phyloP scores from a whole-genome alignment of 495 filamentous ascomycete genomes.

The Penicillium cosmopolitanum region DNA sequence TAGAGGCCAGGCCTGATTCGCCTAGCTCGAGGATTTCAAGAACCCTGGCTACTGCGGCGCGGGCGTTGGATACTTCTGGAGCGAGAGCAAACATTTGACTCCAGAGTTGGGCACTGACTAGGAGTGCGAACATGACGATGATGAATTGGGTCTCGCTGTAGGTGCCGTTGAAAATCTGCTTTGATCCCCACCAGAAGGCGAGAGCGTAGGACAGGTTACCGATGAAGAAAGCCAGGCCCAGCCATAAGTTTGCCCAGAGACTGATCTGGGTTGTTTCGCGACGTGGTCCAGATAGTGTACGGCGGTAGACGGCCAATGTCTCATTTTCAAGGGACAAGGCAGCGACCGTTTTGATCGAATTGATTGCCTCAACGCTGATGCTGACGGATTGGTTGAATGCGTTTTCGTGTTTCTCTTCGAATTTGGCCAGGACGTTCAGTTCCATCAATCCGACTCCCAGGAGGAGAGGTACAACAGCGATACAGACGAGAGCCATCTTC shows the following conservation, averaged over 20 bases:
- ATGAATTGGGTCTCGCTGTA: constrained; percentile 65
- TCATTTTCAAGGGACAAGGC: constrained; percentile 52
- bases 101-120: constrained; percentile 57
- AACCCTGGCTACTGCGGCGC: constrained; percentile 47
- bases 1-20: constrained; percentile 36
- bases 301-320: constrained; percentile 43
- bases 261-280: constrained; percentile 53
- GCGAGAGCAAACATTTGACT: constrained; percentile 70
- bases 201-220: constrained; percentile 62
- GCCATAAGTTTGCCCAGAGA: constrained; percentile 53
- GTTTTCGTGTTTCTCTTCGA: constrained; percentile 62
- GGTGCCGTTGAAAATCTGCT: constrained; percentile 57
- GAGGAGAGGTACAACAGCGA: constrained; percentile 46
- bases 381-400: constrained; percentile 54
- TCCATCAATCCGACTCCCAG: constrained; percentile 56
- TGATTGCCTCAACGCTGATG: constrained; percentile 55
- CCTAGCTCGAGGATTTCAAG: constrained; percentile 52
- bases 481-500: constrained; percentile 46
- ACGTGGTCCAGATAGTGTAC: constrained; percentile 42
- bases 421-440: constrained; percentile 52
- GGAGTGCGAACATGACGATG: constrained; percentile 56
- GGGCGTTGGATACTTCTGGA: constrained; percentile 61
- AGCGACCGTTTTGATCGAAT: constrained; percentile 59
- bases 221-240: constrained; percentile 56
- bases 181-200: constrained; percentile 71